Conservation (phyloP, 2,329 filamentous ascomycete genomes). For the Triangularia verruculosa region DNA sequence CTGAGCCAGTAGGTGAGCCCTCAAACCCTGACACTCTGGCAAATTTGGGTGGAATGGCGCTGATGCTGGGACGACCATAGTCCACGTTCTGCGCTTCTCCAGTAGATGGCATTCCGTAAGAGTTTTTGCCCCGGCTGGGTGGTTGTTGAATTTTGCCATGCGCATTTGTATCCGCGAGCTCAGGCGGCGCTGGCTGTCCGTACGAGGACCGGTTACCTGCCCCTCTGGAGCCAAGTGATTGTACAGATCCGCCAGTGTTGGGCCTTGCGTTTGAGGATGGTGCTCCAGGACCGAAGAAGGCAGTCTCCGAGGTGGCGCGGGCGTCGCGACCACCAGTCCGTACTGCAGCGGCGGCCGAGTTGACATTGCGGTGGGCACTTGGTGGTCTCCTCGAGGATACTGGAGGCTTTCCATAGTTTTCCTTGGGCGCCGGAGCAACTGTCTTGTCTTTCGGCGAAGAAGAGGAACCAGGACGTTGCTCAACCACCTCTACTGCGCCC, state of each 20-base stretch:
- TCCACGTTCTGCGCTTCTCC: conserved; percentile 56
- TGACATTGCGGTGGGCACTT: conserved; percentile 47
- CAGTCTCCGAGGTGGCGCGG: conserved; percentile 53
- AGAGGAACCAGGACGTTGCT: conserved; percentile 24
- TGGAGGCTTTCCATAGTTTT: conserved; percentile 40
- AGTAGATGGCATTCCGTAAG: conserved; percentile 64
- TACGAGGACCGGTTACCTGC: conserved; percentile 65
- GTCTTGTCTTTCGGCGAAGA: conserved; percentile 49
- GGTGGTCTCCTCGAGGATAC: conserved; percentile 43
- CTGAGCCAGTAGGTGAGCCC: conserved; percentile 38
- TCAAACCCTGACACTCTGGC: conserved; percentile 58
- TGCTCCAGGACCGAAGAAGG: conserved; percentile 50
- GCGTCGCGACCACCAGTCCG: conserved; percentile 47
- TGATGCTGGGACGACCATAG: conserved; percentile 60
- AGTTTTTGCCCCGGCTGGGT: conserved; percentile 53
- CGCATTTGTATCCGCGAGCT: conserved; percentile 82
- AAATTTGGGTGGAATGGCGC: conserved; percentile 53
- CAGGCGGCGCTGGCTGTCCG: conserved; percentile 81
- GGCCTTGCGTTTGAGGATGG: conserved; percentile 57
- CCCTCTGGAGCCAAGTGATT: conserved; percentile 64
- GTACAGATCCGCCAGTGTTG: conserved; percentile 77
- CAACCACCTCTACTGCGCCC: conserved; percentile 46
- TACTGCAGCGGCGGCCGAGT: conserved; percentile 38
- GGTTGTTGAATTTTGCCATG: conserved; percentile 89
- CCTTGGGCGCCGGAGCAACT: conserved; percentile 51